A percentile compares a stretch with the other conserved stretches of the same genome.
Conservation (phyloP, 441 rosid genomes). For the Corymbia calophylla region DNA sequence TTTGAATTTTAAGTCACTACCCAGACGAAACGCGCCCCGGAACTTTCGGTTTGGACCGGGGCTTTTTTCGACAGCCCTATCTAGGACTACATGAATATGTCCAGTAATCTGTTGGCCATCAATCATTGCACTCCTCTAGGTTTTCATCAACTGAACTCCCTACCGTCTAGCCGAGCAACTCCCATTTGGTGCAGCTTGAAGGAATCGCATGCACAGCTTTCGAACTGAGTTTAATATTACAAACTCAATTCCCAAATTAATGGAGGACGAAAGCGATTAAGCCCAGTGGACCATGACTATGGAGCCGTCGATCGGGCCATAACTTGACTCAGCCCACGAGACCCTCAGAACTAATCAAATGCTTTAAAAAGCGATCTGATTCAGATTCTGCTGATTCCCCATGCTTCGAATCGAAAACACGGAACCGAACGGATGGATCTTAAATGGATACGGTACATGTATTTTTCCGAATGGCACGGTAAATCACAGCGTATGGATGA, state of each 20-base stretch:
- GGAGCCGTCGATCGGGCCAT: not conserved
- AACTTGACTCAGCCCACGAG: not conserved
- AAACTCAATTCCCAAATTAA: not conserved
- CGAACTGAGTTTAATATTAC: not conserved
- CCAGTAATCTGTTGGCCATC: not conserved
- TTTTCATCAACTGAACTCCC: not conserved
- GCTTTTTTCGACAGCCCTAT: not conserved
- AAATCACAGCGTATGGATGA: not conserved
- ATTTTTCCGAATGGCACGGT: not conserved
- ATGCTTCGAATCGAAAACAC: not conserved
- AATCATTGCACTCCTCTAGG: not conserved
- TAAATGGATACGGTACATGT: not conserved
- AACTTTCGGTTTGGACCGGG: not conserved
- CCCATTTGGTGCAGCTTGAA: not conserved
- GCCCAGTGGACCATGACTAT: not conserved
- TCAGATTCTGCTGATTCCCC: not conserved
- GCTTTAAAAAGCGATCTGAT: not conserved
- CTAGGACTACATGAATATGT: not conserved
- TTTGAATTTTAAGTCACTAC: too few species aligned
- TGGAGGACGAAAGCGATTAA: not conserved
- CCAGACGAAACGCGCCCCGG: not conserved
- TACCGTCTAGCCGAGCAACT: not conserved
- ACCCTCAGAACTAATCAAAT: not conserved
- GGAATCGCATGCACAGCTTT: not conserved
- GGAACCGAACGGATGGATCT: not conserved